Evolutionary conservation across 2,329 filamentous ascomycete species (phyloP), one percentile per base, ranked within the genome.

Genomic region (Esteya vermicola): DNA sequence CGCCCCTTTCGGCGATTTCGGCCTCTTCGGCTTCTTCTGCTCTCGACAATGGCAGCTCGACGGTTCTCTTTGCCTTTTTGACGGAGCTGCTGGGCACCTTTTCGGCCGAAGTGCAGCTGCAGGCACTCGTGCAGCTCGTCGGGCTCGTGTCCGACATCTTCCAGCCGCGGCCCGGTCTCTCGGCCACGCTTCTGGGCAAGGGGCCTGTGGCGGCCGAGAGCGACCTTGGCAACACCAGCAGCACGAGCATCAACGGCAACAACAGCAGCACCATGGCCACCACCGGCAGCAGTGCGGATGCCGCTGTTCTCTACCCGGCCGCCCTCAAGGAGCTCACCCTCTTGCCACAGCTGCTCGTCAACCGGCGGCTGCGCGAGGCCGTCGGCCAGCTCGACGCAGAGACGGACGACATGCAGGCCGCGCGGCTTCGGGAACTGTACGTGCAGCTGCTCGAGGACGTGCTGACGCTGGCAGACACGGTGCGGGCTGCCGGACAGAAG

Each of bases 91-190:
- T 85, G 33, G 76, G 75, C 44, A 67, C 75, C 27, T 91, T 93
- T 53, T 68, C 72, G 36, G 77, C 84, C 12, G 69, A 80, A 36
- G 70, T 78, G n/a, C 85, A 93, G 53, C 68, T 96, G 3, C 67
- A 81, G 53, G 80, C 85, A 9, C 72, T 91, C 45, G 74, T 78
- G 49, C 85, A 85, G 54, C 80, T 86, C 47, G 63, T 95, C 26
- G 73, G 77, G 41, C 67, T 95, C 25, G 70, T 85, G 43, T 66
- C 68, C 26, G 88, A 96, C 57, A 68, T 85, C 3, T 77, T 88
- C 54, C 76, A 78, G 51, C 62, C 81, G 1, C 85, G 85, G 53
- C 82, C 83, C 18, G 72, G 67, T 25, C 70, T 91, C 14, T 85
- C 86, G 0, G 72, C 78, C 36, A 67, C 74, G 5, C 66, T 95